Base-by-base conservation (phyloP, 1,284 basidiomycete genomes). In the Fomes fomentarius region DNA sequence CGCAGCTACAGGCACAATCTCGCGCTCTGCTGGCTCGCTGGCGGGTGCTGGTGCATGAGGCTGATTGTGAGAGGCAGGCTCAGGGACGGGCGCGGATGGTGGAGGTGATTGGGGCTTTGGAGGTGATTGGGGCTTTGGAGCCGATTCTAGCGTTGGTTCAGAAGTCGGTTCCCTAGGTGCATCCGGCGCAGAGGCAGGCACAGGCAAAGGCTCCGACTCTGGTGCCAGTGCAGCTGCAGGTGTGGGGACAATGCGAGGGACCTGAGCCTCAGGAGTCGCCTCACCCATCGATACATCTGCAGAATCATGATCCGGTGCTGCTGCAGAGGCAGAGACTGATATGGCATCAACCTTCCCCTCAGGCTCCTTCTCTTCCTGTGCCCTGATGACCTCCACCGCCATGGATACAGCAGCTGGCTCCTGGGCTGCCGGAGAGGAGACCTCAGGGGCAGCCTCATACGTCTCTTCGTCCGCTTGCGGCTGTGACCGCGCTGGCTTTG, bases 281-380 rank as follows among this genome's bases (percentile, higher is more conserved):
- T 56, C 54, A 22, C 6, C 51, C 59, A 61, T 61, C 26, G 50
- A 8, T 5, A 61, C 51, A 17, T 61, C 59, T 34, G 43, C 59
- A 17, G 38, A 34, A 25, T 51, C 53, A 12, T 53, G 53, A 7
- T 61, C 48, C 9, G 52, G 28, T 2, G 53, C 31, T 25, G 59
- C 47, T 3, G 42, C 55, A 3, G 35, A 40, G 6, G 39, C 55
- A 3, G 58, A 52, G 7, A 25, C 50, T 4, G 59, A 50, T 0
- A 35, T 44, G 1, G 50, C 47, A 33, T 48, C 34, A 33, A 45
- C 53, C 6, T 50, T 57, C 3, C 11, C 50, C 11, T 50, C 50
- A 3, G 53, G 45, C 40, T 48, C 53, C 7, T 24, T 44, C 26
- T 53, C 39, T 38, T 10, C 25, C n/a, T 35, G 35, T 14, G 25